Evolutionary conservation across 768 basidiomycete genomes (phyloP).

Genomic region (Kwoniella dejecticola): DNA sequence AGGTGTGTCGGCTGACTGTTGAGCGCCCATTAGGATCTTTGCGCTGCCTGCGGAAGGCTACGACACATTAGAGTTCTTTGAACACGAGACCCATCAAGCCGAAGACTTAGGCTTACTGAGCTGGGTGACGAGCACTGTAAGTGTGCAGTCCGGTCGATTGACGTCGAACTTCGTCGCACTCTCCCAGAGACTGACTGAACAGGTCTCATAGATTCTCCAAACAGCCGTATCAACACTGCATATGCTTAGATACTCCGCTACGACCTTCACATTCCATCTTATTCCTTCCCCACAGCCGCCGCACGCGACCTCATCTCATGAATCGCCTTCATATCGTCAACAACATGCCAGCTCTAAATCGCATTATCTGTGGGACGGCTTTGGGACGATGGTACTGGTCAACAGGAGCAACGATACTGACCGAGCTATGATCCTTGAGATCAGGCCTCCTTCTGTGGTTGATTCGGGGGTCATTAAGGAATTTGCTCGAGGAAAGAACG

Average conservation of each 20-base stretch:
- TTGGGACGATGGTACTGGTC: conserved; percentile 51
- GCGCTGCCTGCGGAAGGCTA: conserved; percentile 51
- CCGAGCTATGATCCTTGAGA: conserved; percentile 45
- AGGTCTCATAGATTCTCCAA: conserved; percentile 41
- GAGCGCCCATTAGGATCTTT: conserved; percentile 43
- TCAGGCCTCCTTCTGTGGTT: conserved; percentile 50
- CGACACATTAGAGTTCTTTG: conserved; percentile 50
- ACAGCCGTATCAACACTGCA: conserved; percentile 50
- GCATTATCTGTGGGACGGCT: conserved; percentile 48
- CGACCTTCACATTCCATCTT: conserved; percentile 48
- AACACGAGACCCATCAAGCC: conserved; percentile 37
- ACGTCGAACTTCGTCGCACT: not conserved
- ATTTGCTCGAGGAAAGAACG: conserved; percentile 37
- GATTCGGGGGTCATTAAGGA: conserved; percentile 40
- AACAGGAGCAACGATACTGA: conserved; percentile 43
- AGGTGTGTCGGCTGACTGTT: not conserved
- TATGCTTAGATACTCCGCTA: conserved; percentile 50
- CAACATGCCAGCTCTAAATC: not conserved
- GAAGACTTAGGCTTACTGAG: conserved; percentile 50
- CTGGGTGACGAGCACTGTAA: conserved; percentile 52
- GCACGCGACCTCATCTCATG: not conserved
- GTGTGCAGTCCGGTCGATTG: no score
- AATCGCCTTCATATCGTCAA: not conserved
- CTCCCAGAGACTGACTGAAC: not conserved
- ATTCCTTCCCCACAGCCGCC: conserved; percentile 36